Evolutionary conservation across 768 basidiomycete species (phyloP).

Genomic region (Mycena capillaripes): DNA sequence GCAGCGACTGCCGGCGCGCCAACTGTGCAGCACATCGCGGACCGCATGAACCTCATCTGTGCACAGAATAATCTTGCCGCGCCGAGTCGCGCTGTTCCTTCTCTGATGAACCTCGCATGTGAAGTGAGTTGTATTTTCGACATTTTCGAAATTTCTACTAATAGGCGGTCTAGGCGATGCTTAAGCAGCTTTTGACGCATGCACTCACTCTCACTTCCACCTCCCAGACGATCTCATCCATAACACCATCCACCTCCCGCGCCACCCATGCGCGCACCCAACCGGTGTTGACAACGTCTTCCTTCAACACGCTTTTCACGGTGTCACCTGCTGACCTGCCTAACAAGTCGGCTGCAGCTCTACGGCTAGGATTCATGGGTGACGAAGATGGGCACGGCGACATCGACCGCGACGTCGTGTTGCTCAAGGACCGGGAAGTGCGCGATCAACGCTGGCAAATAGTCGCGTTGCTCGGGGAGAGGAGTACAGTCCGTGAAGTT

Average conservation of each 20-base stretch:
- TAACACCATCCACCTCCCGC: conserved; percentile 71
- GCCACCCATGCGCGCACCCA: conserved; percentile 52
- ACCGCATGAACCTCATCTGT: conserved; percentile 85
- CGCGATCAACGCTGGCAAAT: conserved; percentile 84
- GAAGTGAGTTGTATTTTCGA: conserved; percentile 63
- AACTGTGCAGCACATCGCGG: conserved; percentile 81
- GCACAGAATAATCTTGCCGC: conserved; percentile 79
- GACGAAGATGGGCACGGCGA: conserved; percentile 64
- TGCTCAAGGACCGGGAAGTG: conserved; percentile 75
- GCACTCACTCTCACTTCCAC: conserved; percentile 83
- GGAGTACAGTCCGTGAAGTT: conserved; percentile 79
- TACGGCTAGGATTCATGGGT: conserved; percentile 69
- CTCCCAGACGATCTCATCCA: conserved; percentile 84
- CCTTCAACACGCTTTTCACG: conserved; percentile 85
- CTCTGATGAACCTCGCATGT: conserved; percentile 82
- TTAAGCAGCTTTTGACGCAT: conserved; percentile 88
- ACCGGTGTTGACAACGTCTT: conserved; percentile 72
- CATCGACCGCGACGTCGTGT: conserved; percentile 62
- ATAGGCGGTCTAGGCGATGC: conserved; percentile 68
- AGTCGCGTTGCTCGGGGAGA: conserved; percentile 78
- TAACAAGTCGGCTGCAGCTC: conserved; percentile 82
- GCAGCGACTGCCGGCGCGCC: conserved; percentile 80
- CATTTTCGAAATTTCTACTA: neutral
- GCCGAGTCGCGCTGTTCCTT: conserved; percentile 74
- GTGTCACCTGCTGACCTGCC: conserved; percentile 84